Evolutionary conservation across 2,329 filamentous ascomycete genomes (phyloP).

Genomic region (Gaeumannomyces sp.): DNA sequence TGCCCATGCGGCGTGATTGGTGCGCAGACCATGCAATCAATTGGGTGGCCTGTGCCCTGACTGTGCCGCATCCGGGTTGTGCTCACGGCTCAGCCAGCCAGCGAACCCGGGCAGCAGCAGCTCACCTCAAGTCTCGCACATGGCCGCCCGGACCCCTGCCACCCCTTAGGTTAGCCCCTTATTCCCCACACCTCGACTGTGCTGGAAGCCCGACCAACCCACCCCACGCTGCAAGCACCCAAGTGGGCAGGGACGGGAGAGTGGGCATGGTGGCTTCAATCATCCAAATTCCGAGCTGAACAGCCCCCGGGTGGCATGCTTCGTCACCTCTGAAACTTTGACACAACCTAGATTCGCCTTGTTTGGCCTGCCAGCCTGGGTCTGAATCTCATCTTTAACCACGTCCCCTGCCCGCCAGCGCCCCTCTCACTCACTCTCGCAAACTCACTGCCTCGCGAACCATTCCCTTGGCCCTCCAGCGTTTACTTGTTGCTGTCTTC

Average conservation of each 20-base stretch:
- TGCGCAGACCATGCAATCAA: not conserved
- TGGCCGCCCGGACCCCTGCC: not conserved
- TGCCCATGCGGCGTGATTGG: not conserved
- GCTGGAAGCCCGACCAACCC: not conserved
- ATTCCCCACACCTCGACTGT: not conserved
- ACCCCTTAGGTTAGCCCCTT: not conserved
- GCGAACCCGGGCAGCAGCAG: no score
- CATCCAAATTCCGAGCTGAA: slow-evolving; percentile 1
- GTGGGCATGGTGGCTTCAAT: not conserved
- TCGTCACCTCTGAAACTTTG: not conserved
- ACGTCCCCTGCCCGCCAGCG: not conserved
- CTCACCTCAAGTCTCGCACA: no score
- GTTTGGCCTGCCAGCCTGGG: not conserved
- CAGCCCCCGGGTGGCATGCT: not conserved
- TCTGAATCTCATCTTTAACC: not conserved
- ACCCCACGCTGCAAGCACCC: not conserved
- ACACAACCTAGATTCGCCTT: not conserved
- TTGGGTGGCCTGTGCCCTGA: not conserved
- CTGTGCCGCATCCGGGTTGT: not conserved
- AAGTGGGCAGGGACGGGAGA: not conserved
- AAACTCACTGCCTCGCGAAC: not conserved
- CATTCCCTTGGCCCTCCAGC: not conserved
- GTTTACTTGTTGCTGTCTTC: not conserved
- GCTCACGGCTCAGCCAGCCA: no score
- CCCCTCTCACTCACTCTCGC: not conserved